phyloP scores from a whole-genome alignment of 78 protist species.

The Acrasis kona region DNA sequence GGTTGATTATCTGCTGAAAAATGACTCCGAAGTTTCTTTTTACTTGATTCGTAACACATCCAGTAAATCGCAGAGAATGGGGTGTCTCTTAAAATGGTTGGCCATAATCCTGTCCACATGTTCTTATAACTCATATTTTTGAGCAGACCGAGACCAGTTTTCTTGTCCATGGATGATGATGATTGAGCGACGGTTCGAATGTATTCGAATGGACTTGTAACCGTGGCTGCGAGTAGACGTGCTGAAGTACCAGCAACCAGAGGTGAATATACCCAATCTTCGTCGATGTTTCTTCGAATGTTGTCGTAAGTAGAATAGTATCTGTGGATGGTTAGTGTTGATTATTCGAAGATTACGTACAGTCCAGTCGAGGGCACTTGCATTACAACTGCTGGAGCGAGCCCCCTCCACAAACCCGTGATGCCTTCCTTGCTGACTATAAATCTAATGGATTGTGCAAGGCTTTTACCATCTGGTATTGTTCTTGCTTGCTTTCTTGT shows the following conservation, averaged over 20 bases:
- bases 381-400: conserved; percentile 32
- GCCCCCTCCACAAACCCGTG: conserved; percentile 20
- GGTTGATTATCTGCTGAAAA: background rate
- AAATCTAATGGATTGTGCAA: background rate
- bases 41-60: conserved; percentile 46
- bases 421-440: conserved; percentile 19
- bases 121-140: no score
- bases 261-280: conserved; percentile 1
- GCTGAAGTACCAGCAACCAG: conserved; percentile 38
- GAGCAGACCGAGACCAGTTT: conserved; percentile 20
- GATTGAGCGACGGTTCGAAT: conserved; percentile 53
- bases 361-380: conserved; percentile 13
- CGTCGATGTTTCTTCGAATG: background rate
- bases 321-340: no score
- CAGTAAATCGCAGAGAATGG: conserved; percentile 75
- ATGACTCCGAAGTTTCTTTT: background rate
- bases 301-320: no score
- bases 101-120: conserved; percentile 63
- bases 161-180: background rate
- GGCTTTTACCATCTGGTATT: background rate
- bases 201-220: conserved; percentile 48
- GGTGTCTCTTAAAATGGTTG: conserved; percentile 54
- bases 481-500: background rate
- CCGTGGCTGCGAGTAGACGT: conserved; percentile 30
- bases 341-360: background rate